Evolutionary conservation across 805 yeast genomes (phyloP), one percentile per base, ranked within the genome.

Genomic region (Zygosaccharomyces lentus): DNA sequence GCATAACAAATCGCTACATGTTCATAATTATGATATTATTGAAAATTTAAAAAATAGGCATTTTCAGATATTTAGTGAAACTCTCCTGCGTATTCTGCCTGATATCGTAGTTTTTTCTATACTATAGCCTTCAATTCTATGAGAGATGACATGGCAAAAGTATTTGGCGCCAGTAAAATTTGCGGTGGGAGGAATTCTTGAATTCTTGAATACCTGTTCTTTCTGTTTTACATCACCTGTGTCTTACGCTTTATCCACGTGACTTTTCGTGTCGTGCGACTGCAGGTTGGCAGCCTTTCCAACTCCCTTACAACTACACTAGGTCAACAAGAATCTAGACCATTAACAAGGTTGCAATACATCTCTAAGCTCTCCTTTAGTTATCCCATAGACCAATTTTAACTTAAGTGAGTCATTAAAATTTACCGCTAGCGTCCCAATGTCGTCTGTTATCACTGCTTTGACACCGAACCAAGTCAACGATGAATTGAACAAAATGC

Each of bases 401-500:
- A 27, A 7, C 16, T 16, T 16, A 15, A 35, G 15, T 17, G 4
- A 16, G 12, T 9, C 15, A 5, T 4, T 13, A 9, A 25, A 38
- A 26, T 9, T 19, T 8, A 15, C 24, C 6, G 4, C n/a, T 16
- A 7, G 26, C 9, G 8, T 25, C 24, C 32, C 9, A 17, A 68
- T 68, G 73, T 62, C 74, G 37, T 55, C 70, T 41, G 56, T 67
- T 27, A 64, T 64, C 38, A 60, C 66, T 25, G 59, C 68, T 30
- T 51, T 65, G 41, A 63, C 67, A 10, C 67, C 68, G 15, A 58
- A 56, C 43, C 64, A 90, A 89, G 98, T 91, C 57, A 89, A 85
- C 64, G 88, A 88, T 59, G 99, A 93, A 75, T 86, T 93, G 70
- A 82, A 83, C 68, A 93, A 93, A 76, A 93, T 93, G 97, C 96